Evolutionary conservation across 345 rosid genomes (phyloP).

Genomic region (Sonneratia caseolaris): DNA sequence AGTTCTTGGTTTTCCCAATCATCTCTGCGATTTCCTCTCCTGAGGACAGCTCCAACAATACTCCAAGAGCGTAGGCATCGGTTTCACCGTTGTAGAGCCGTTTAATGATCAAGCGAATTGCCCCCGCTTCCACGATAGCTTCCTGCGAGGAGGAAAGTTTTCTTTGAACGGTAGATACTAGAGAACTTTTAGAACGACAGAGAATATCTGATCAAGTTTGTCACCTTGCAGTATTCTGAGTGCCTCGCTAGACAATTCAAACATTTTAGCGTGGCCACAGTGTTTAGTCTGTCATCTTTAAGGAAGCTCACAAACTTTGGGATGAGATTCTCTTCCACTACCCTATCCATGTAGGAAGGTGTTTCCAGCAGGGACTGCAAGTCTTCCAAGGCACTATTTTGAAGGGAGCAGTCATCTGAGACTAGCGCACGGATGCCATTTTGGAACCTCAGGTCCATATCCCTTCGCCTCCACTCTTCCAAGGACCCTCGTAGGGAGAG

Average conservation of each 20-base stretch:
- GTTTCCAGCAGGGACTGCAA: conserved; percentile 21
- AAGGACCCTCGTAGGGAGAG: conserved; percentile 31
- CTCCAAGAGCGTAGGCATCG: conserved; percentile 19
- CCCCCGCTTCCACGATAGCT: conserved; percentile 30
- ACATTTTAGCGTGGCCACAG: conserved; percentile 25
- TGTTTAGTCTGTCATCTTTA: conserved; percentile 18
- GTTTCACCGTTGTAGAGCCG: conserved; percentile 26
- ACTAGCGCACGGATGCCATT: conserved; percentile 23
- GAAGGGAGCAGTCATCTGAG: conserved; percentile 19
- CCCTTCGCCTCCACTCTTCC: conserved; percentile 34
- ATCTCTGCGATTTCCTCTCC: conserved; percentile 23
- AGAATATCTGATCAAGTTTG: neutral
- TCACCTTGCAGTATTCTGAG: conserved; percentile 28
- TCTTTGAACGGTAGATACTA: neutral
- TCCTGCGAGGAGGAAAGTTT: conserved; percentile 19
- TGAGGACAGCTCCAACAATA: conserved; percentile 33
- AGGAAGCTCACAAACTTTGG: conserved; percentile 30
- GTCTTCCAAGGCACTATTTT: conserved; percentile 28
- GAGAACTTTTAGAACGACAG: neutral
- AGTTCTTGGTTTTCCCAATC: conserved; percentile 33
- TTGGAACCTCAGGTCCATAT: conserved; percentile 31
- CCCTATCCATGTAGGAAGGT: conserved; percentile 24
- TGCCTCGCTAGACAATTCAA: conserved; percentile 28
- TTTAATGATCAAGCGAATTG: conserved; percentile 26
- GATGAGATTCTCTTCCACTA: conserved; percentile 20